phyloP scores from a whole-genome alignment of 257 asterid genomes.

The Oldenlandia corymbosa region DNA sequence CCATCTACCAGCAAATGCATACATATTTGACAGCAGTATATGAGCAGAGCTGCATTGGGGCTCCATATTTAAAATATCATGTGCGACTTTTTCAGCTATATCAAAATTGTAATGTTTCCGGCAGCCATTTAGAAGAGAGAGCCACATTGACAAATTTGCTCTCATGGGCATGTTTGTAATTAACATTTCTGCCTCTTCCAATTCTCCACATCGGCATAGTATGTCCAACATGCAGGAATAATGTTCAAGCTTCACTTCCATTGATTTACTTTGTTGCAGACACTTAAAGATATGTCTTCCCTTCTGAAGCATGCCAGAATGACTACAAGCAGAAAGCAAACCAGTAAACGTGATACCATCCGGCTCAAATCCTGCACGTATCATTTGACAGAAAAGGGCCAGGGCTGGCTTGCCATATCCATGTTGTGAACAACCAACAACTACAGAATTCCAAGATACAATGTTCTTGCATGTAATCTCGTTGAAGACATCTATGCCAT shows the following conservation, averaged over 20 bases:
- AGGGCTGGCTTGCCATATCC: constrained; percentile 67
- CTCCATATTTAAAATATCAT: constrained; percentile 35
- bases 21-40: constrained; percentile 59
- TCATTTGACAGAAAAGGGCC: constrained; percentile 57
- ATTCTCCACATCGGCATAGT: constrained; percentile 57
- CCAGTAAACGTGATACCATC: constrained; percentile 87
- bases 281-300: constrained; percentile 48
- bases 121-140: constrained; percentile 75
- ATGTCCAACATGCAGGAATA: constrained; percentile 79
- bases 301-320: constrained; percentile 69
- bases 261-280: constrained; percentile 17
- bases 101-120: constrained; percentile 43
- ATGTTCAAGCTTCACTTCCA: constrained; percentile 61
- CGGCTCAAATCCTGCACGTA: constrained; percentile 42
- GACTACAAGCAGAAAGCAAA: constrained; percentile 83
- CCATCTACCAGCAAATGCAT: constrained; percentile 68
- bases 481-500: constrained; percentile 48
- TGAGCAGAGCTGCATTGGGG: constrained; percentile 60
- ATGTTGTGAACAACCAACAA: constrained; percentile 85
- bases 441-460: constrained; percentile 82
- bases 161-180: constrained; percentile 52
- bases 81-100: constrained; percentile 63
- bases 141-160: constrained; percentile 56
- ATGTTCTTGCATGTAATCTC: constrained; percentile 48
- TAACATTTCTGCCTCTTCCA: constrained; percentile 62